These are phyloP conservation scores for Neotropicomus parvogracilis DNA, from an alignment of 1,284 basidiomycete species.

Conservation along the genomic window DNA sequence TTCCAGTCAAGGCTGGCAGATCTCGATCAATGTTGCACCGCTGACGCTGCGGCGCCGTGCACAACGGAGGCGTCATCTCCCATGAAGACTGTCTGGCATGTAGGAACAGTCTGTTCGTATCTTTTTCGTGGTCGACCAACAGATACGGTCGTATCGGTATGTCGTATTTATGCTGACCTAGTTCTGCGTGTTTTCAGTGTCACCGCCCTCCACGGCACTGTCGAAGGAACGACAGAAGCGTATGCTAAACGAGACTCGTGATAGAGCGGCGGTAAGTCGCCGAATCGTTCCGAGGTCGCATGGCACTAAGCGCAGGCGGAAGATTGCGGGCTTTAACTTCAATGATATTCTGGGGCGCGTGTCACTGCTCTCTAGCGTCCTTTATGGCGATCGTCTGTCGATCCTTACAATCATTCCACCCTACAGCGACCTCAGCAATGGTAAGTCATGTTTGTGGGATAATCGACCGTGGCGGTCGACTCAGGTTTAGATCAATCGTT, in stretches of 20 bases:
- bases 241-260: not conserved
- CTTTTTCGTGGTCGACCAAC: not conserved
- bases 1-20: constrained; percentile 1
- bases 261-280: constrained; percentile 4
- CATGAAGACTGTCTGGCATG: not conserved
- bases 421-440: constrained; percentile 4
- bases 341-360: constrained; percentile 8
- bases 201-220: not conserved
- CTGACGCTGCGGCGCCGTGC: constrained; percentile 15
- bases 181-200: too few relatives aligned
- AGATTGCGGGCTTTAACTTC: constrained; percentile 2
- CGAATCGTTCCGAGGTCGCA: not conserved
- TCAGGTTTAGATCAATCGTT: too few relatives aligned
- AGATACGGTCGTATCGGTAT: constrained; percentile 2
- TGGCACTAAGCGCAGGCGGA: not conserved
- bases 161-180: too few relatives aligned
- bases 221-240: not conserved
- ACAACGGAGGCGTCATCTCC: constrained; percentile 5
- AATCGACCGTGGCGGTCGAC: not conserved
- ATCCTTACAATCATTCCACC: constrained; percentile 8
- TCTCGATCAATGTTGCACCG: constrained; percentile 13
- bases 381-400: constrained; percentile 6
- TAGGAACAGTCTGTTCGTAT: not conserved
- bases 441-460: not conserved
- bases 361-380: not conserved